These are phyloP conservation scores for Suillus alpinus DNA, from an alignment of 768 basidiomycete species.

Conservation along the genomic window DNA sequence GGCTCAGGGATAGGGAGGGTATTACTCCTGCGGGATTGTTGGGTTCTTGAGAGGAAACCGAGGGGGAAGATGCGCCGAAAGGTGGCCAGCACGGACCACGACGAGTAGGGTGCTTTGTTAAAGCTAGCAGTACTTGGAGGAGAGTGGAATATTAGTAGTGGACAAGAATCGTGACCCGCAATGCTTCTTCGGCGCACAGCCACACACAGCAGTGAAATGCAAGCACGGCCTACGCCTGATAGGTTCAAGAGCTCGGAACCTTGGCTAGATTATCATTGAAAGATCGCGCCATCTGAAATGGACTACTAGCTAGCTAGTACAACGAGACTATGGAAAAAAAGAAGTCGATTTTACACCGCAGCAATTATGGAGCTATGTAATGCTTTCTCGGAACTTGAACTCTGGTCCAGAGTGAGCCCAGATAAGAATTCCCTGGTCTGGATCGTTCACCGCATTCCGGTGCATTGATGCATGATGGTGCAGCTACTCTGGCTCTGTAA, in stretches of 20 bases:
- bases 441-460: neutral
- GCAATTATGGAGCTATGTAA: neutral
- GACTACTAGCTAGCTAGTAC: neutral
- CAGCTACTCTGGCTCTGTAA: no score
- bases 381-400: neutral
- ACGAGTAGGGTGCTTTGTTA: constrained; percentile 1
- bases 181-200: constrained; percentile 3
- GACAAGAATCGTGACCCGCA: constrained; percentile 1
- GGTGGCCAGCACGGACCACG: constrained; percentile 18
- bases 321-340: neutral
- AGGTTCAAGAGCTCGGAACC: neutral
- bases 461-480: neutral
- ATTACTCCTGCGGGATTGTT: neutral
- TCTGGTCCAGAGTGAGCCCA: neutral
- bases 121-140: neutral
- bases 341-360: neutral
- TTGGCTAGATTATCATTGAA: neutral
- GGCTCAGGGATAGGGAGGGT: constrained; percentile 2
- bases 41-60: neutral
- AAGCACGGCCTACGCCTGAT: neutral
- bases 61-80: constrained; percentile 1
- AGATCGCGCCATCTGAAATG: neutral
- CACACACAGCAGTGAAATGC: constrained; percentile 1
- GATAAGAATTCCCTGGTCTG: neutral
- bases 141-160: neutral